A percentile compares a stretch with the other conserved stretches of the same genome.
Evolutionary conservation across 495 filamentous ascomycete species (phyloP).

Genomic region (Tuber brumale): DNA sequence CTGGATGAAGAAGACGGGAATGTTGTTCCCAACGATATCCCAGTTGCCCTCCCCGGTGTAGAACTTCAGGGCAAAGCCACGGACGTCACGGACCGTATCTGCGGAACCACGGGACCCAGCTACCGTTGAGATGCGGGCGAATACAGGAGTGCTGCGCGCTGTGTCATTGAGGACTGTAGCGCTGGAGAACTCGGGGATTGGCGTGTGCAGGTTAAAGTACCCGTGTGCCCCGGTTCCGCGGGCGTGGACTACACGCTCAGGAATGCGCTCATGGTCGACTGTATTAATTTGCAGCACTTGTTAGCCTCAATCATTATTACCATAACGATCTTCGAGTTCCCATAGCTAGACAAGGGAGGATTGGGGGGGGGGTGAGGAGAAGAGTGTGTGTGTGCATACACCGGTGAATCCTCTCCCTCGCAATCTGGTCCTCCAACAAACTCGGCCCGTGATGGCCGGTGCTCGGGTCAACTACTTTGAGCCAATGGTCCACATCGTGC

Average conservation of each 20-base stretch:
- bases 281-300: neutral
- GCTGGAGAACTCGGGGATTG: constrained; percentile 54
- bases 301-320: constrained; percentile 8
- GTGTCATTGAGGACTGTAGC: constrained; percentile 77
- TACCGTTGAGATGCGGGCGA: constrained; percentile 69
- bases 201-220: constrained; percentile 66
- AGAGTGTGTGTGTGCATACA: constrained; percentile 24
- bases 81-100: constrained; percentile 66
- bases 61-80: constrained; percentile 67
- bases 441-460: constrained; percentile 54
- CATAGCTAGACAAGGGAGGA: neutral
- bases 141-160: constrained; percentile 64
- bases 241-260: constrained; percentile 83
- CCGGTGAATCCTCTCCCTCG: constrained; percentile 61
- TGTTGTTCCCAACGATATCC: constrained; percentile 43
- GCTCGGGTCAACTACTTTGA: constrained; percentile 56
- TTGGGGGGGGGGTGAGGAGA: neutral
- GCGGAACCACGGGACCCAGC: constrained; percentile 63
- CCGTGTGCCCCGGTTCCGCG: constrained; percentile 79
- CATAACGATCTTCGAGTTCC: neutral
- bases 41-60: constrained; percentile 64
- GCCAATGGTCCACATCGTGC: constrained; percentile 69
- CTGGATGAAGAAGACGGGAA: constrained; percentile 52
- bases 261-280: constrained; percentile 84
- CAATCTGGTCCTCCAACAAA: constrained; percentile 78